Evolutionary conservation across 225 moss, liverwort and hornwort genomes (phyloP), one percentile per base, ranked within the genome.

Genomic region (Takakia lepidozioides): DNA sequence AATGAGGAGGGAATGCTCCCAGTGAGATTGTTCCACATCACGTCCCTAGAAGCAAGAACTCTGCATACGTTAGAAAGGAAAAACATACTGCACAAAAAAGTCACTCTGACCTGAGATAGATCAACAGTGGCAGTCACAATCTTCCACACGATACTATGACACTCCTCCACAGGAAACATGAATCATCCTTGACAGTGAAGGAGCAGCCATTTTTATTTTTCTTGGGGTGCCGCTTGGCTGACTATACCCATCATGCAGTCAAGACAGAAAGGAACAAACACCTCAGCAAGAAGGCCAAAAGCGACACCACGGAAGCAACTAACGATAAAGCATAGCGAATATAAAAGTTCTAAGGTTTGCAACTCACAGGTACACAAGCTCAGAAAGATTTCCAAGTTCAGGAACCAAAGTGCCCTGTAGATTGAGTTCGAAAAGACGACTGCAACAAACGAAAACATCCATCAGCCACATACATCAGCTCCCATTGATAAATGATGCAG

Each of bases 11-110:
- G 92, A 60, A 93, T 81, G 56, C 58, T 63, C 34, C 88, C 92
- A 2, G 58, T 68, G 66, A 93, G 49, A 2, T 17, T 11, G 59
- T 93, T 93, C 93, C 93, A 88, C 88, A 88, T 88, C 45, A 93
- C 80, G 20, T 93, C 83, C 48, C 92, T 92, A 70, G 17, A 10
- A 17, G 8, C 34, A 28, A 51, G 11, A n/a, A n/a, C n/a, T n/a
- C n/a, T n/a, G n/a, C n/a, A n/a, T n/a, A n/a, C 6, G n/a, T 32
- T n/a, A 43, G 4, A 24, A 49, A 51, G 37, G 17, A 15, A 38
- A 36, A 25, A 36, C 23, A 53, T 15, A 22, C 32, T 32, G 32
- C 22, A 21, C 20, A 25, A 10, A 21, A 25, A 46, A 2, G 46
- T n/a, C n/a, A n/a, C n/a, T n/a, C n/a, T n/a, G n/a, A n/a, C n/a